These are phyloP conservation scores for Thelonectria rubi DNA, from an alignment of 2,329 filamentous ascomycete genomes.

Conservation along the genomic window DNA sequence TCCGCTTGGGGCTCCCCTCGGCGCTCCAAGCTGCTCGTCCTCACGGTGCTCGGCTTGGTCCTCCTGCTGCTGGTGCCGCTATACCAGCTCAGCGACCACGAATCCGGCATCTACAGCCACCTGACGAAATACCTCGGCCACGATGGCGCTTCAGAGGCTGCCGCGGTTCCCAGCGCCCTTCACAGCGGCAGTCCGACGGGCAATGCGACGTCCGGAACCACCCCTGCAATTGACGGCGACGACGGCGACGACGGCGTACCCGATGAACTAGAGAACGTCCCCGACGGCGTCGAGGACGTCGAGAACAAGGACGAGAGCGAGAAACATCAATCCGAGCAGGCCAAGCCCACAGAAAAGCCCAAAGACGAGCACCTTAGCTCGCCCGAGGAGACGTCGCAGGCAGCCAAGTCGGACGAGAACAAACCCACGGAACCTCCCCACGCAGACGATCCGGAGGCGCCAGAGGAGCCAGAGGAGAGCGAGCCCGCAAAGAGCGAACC, in stretches of 20 bases:
- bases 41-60: conserved; percentile 41
- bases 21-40: conserved; percentile 41
- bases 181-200: conserved; percentile 46
- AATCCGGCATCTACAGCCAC: conserved; percentile 44
- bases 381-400: background rate
- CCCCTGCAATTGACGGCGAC: background rate
- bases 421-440: background rate
- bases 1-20: conserved; percentile 43
- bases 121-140: conserved; percentile 44
- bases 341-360: background rate
- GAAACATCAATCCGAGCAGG: conserved; percentile 34
- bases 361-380: background rate
- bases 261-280: conserved; percentile 8
- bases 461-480: background rate
- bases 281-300: conserved; percentile 21
- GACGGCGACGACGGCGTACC: conserved; percentile 3
- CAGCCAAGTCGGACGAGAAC: background rate
- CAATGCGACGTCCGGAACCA: conserved; percentile 3
- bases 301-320: background rate
- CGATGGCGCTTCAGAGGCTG: conserved; percentile 50
- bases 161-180: conserved; percentile 39
- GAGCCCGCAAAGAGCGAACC: background rate
- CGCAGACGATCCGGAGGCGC: background rate
- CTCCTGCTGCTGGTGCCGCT: conserved; percentile 45
- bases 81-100: conserved; percentile 43